Evolutionary conservation across 108 stramenopile genomes (phyloP).

Genomic region (Cyclostephanos tholiformis): DNA sequence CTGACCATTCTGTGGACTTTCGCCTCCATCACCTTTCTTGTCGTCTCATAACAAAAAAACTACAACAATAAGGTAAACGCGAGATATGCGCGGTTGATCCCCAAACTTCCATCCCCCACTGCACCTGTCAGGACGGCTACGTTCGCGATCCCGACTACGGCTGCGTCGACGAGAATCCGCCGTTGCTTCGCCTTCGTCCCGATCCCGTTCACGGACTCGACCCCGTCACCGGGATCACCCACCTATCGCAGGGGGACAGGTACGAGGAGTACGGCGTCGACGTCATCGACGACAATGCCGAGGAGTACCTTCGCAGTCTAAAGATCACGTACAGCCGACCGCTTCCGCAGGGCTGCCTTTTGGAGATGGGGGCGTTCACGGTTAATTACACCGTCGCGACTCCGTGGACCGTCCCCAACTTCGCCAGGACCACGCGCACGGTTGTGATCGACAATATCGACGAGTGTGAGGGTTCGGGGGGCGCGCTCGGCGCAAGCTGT

Average conservation of each 20-base stretch:
- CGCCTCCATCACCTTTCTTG: too few relatives aligned
- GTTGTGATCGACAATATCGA: constrained; percentile 92
- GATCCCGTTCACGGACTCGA: constrained; percentile 24
- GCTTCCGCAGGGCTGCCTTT: constrained; percentile 79
- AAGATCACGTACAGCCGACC: constrained; percentile 86
- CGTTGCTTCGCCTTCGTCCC: constrained; percentile 36
- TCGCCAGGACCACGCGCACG: constrained; percentile 63
- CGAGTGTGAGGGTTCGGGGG: constrained; percentile 72
- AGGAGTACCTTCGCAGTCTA: constrained; percentile 81
- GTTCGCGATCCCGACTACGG: constrained; percentile 60
- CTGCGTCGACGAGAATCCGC: constrained; percentile 89
- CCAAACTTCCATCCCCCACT: constrained; percentile 55
- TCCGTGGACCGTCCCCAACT: constrained; percentile 82
- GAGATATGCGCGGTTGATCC: constrained; percentile 64
- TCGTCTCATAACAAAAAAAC: neutral
- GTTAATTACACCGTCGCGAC: constrained; percentile 93
- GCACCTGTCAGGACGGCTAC: constrained; percentile 83
- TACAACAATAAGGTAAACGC: constrained; percentile 53
- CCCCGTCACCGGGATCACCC: constrained; percentile 49
- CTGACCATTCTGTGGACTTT: too few relatives aligned
- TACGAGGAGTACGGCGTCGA: constrained; percentile 89
- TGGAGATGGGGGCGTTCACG: constrained; percentile 82
- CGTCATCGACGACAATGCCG: constrained; percentile 87
- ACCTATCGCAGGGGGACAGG: constrained; percentile 80
- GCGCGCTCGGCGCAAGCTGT: constrained; percentile 49